Base-by-base conservation (phyloP, 139 green algal genomes). In the Auxenochlorella pyrenoidosa region DNA sequence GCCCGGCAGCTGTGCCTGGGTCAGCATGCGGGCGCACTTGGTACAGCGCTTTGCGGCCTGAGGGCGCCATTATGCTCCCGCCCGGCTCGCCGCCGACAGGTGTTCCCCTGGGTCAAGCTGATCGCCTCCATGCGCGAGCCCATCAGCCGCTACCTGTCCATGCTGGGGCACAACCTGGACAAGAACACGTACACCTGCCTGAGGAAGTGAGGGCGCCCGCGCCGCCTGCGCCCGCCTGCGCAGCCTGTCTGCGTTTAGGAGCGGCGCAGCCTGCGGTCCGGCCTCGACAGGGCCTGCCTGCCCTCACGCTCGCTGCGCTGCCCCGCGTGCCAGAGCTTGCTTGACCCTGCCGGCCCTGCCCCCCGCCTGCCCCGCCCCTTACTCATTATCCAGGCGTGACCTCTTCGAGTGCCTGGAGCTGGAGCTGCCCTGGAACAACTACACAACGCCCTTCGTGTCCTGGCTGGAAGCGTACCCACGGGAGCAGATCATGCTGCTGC, bases 21-120 rank as follows among this genome's bases (percentile, higher is more conserved):
- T n/a, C n/a, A n/a, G n/a, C n/a, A n/a, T n/a, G n/a, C n/a, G n/a
- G n/a, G n/a, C n/a, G n/a, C n/a, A n/a, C n/a, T n/a, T n/a, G n/a
- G n/a, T n/a, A n/a, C n/a, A n/a, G n/a, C n/a, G n/a, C n/a, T n/a
- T n/a, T n/a, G n/a, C n/a, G n/a, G n/a, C n/a, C n/a, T n/a, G n/a
- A n/a, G n/a, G n/a, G n/a, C n/a, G n/a, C n/a, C n/a, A n/a, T n/a
- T n/a, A n/a, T n/a, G n/a, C n/a, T n/a, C n/a, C n/a, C n/a, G n/a
- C n/a, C n/a, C n/a, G n/a, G n/a, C n/a, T 38, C 13, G 34, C 70
- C n/a, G 13, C 70, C 72, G 24, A 22, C 72, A 87, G 75, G 41
- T 90, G 15, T 82, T 90, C 59, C 87, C 87, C n/a, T 90, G 87
- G 87, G 32, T 88, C 12, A 88, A 78, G 68, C 66, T 90, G 65